phyloP scores from a whole-genome alignment of 345 rosid genomes.

The Balakata baccata region DNA sequence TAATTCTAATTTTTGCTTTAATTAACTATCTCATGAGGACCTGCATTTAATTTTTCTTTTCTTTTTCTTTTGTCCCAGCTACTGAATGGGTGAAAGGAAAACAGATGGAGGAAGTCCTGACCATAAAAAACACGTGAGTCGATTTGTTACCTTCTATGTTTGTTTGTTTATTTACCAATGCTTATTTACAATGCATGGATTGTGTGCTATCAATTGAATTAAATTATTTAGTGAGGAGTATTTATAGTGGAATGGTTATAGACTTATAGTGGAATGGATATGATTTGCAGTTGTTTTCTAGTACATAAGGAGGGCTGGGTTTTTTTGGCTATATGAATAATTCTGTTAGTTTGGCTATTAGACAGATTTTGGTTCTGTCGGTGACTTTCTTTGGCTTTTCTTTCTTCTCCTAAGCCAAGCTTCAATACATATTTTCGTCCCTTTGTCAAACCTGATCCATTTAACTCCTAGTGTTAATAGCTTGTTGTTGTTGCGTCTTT shows the following conservation, averaged over 20 bases:
- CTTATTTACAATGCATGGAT: background rate
- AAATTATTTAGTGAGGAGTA: background rate
- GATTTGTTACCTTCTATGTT: background rate
- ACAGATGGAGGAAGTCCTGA: conserved; percentile 81
- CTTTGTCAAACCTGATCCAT: background rate
- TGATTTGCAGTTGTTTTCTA: background rate
- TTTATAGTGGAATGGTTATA: background rate
- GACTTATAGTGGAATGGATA: too few species aligned
- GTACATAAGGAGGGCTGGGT: background rate
- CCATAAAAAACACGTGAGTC: conserved; percentile 93
- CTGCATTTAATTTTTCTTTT: background rate
- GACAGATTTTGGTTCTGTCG: background rate
- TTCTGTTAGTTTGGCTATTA: background rate
- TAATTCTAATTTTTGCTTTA: background rate
- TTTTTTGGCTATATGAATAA: background rate
- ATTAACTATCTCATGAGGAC: background rate
- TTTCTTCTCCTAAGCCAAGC: background rate
- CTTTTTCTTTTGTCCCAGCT: conserved; percentile 43
- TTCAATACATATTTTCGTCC: background rate
- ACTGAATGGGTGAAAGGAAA: conserved; percentile 99
- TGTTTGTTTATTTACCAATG: background rate
- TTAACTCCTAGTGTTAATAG: too few species aligned
- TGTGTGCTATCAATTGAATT: background rate
- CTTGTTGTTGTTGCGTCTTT: too few species aligned
- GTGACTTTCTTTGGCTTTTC: background rate